Percentiles rank a stretch among this genome's conserved stretches.
Conservation (phyloP, 176 grass and related monocot genomes). For the Themeda triandra region DNA sequence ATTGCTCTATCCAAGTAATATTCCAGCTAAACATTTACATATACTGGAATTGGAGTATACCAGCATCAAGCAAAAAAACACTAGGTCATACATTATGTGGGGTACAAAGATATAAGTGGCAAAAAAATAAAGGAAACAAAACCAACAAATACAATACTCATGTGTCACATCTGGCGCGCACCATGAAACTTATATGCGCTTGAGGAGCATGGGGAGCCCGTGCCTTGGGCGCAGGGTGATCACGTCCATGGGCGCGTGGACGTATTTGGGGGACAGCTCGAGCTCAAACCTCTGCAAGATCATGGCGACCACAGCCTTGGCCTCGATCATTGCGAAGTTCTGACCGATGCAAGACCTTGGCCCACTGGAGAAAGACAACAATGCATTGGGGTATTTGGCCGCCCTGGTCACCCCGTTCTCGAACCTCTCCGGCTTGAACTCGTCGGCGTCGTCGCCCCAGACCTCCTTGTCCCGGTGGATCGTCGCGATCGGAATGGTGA, state of each 20-base stretch:
- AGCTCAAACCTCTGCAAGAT: slow-evolving; percentile 52
- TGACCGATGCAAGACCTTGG: slow-evolving; percentile 57
- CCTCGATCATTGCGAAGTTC: slow-evolving; percentile 54
- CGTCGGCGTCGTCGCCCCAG: slow-evolving; percentile 42
- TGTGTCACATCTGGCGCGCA: too few relatives aligned
- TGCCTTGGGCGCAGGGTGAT: slow-evolving; percentile 26
- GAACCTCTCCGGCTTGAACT: slow-evolving; percentile 45
- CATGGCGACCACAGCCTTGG: slow-evolving; percentile 42
- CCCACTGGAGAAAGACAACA: slow-evolving; percentile 41
- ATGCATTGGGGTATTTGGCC: slow-evolving; percentile 33
- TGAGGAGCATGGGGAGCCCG: slow-evolving; percentile 42
- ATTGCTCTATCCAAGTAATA: neutral
- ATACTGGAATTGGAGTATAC: too few relatives aligned
- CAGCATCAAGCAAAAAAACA: too few relatives aligned
- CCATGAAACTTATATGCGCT: neutral
- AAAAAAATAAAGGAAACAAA: too few relatives aligned
- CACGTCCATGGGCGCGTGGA: slow-evolving; percentile 30
- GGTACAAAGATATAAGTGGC: too few relatives aligned
- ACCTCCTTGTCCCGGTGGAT: slow-evolving; percentile 48
- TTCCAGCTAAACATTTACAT: too few relatives aligned
- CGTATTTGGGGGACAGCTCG: slow-evolving; percentile 37
- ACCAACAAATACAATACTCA: too few relatives aligned
- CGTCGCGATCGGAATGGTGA: slow-evolving; percentile 13
- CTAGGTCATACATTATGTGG: too few relatives aligned
- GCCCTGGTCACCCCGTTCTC: slow-evolving; percentile 36